Evolutionary conservation across 2,329 filamentous ascomycete species (phyloP).

Genomic region (Truncatella angustata): DNA sequence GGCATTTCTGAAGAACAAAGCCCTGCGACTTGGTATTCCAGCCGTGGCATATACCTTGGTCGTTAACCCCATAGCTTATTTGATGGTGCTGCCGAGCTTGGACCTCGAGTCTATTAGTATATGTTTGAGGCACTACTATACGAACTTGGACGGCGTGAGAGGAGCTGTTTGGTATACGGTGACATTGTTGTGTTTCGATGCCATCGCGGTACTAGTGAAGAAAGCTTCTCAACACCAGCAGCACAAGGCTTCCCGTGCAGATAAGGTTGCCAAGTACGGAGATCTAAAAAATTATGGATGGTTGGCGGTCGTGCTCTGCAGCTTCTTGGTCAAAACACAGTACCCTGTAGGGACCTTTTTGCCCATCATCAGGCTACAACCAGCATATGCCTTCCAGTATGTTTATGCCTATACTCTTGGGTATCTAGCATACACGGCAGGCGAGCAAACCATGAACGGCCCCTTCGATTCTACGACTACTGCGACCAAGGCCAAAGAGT

Average conservation of each 20-base stretch:
- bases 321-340: not conserved
- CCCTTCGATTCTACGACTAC: not conserved
- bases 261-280: not conserved
- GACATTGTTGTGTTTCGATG: slow-evolving; percentile 18
- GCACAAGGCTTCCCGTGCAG: not conserved
- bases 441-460: slow-evolving; percentile 1
- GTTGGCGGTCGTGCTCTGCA: not conserved
- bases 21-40: slow-evolving; percentile 15
- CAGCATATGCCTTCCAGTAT: slow-evolving; percentile 18
- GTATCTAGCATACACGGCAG: slow-evolving; percentile 3
- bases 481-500: not conserved
- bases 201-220: slow-evolving; percentile 7
- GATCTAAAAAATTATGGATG: not conserved
- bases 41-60: slow-evolving; percentile 14
- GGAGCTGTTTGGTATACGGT: slow-evolving; percentile 21
- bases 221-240: slow-evolving; percentile 12
- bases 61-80: slow-evolving; percentile 2
- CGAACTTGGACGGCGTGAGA: slow-evolving; percentile 9
- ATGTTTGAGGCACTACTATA: not conserved
- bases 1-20: slow-evolving; percentile 15
- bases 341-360: slow-evolving; percentile 14
- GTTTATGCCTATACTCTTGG: slow-evolving; percentile 19
- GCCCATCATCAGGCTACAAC: slow-evolving; percentile 15
- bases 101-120: not conserved
- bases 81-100: not conserved